Base-by-base conservation (phyloP, 139 green algal species). In the Chlamydomonas asymmetrica region DNA sequence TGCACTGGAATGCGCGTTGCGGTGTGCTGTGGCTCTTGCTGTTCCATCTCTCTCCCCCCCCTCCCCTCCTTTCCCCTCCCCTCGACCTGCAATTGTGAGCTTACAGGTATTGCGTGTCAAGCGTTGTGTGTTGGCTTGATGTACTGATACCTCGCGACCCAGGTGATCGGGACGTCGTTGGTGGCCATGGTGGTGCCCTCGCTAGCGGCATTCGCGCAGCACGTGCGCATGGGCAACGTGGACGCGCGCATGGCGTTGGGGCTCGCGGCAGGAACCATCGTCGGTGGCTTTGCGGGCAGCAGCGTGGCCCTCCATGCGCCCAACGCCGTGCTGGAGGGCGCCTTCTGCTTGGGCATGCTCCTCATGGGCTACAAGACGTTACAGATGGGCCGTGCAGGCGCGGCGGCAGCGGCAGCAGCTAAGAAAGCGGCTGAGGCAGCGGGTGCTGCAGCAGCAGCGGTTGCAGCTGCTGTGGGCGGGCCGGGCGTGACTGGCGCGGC, bases 191-290 rank as follows among this genome's bases (percentile, higher is more conserved):
- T 95, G 7, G 35, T 83, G 13, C 90, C 90, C 0, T 78, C 71
- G 5, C 40, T 82, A 8, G 76, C 83, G 20, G 90, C 74, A 0
- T 65, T 95, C 41, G 50, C 48, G 34, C 81, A 92, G 79, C 90
- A 95, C 68, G 63, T 74, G 8, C 74, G 81, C 27, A 56, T 95
- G 29, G 90, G 88, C 60, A 95, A 95, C 48, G 88, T 95, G n/a
- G 85, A 93, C 71, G 88, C 79, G 88, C 63, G 65, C 59, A 88
- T 93, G 84, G 89, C 86, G 6, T 86, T 80, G 31, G 79, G 72
- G 3, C 60, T 93, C 27, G 85, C 80, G 8, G 72, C 70, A 32
- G 90, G 90, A 22, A 94, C 90, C 2, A 50, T 80, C 4, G 25
- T 88, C 6, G 90, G 90, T n/a, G 80, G 82, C 52, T 73, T 41